A percentile compares a stretch with the other conserved stretches of the same genome.
phyloP scores from a whole-genome alignment of 257 asterid genomes.

The Osmanthus fragrans region DNA sequence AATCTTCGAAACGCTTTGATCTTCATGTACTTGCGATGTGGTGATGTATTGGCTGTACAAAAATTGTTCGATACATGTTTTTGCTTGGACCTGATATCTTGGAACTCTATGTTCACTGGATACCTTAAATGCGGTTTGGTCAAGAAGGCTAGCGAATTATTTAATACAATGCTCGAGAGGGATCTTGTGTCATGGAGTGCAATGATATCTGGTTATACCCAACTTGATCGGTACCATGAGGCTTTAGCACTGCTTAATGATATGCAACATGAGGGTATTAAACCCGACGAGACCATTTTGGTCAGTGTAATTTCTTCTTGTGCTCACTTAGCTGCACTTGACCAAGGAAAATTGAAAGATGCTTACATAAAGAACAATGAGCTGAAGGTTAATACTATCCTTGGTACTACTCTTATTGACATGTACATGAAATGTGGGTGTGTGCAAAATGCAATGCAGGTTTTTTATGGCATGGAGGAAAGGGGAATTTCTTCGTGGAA shows the following conservation, averaged over 20 bases:
- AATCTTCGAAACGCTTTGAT: conserved; percentile 79
- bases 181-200: conserved; percentile 82
- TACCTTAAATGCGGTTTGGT: conserved; percentile 60
- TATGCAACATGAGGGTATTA: conserved; percentile 56
- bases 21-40: conserved; percentile 73
- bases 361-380: conserved; percentile 68
- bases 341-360: conserved; percentile 80
- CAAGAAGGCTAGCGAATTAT: conserved; percentile 62
- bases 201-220: conserved; percentile 79
- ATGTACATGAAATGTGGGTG: conserved; percentile 96
- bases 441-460: conserved; percentile 65
- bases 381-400: conserved; percentile 52
- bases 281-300: conserved; percentile 79
- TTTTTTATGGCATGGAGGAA: conserved; percentile 66
- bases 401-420: conserved; percentile 77
- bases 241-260: conserved; percentile 62
- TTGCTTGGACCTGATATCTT: conserved; percentile 69
- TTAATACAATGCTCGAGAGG: conserved; percentile 72
- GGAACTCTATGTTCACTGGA: conserved; percentile 84
- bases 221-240: conserved; percentile 43
- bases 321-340: conserved; percentile 73
- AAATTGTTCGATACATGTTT: conserved; percentile 50
- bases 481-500: conserved; percentile 80
- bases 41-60: conserved; percentile 55
- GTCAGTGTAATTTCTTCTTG: conserved; percentile 84